Evolutionary conservation across 768 basidiomycete genomes (phyloP).

Genomic region (Sutorius australiensis): DNA sequence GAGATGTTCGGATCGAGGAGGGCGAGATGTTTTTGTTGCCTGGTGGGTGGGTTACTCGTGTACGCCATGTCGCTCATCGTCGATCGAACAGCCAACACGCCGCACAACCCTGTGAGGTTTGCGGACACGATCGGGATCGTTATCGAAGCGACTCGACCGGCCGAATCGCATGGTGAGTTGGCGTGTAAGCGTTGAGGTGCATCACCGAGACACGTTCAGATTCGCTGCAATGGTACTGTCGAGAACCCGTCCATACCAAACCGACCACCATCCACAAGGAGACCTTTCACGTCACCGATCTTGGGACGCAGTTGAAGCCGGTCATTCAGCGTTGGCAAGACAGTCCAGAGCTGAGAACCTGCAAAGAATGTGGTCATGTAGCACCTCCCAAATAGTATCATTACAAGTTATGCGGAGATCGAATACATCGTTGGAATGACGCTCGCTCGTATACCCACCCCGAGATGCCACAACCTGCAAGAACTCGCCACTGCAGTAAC

Average conservation of each 20-base stretch:
- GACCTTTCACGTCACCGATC: conserved; percentile 80
- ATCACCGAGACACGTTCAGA: conserved; percentile 45
- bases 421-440: conserved; percentile 8
- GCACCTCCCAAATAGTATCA: conserved; percentile 46
- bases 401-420: conserved; percentile 10
- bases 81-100: conserved; percentile 73
- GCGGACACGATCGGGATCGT: conserved; percentile 90
- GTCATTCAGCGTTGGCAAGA: conserved; percentile 83
- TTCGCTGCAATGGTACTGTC: conserved; percentile 91
- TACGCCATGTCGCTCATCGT: background rate
- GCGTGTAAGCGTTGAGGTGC: background rate
- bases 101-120: conserved; percentile 92
- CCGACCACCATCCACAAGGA: conserved; percentile 84
- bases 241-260: conserved; percentile 49
- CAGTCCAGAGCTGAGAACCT: conserved; percentile 60
- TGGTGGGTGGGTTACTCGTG: conserved; percentile 43
- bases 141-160: conserved; percentile 79
- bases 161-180: conserved; percentile 62
- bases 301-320: conserved; percentile 92
- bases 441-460: conserved; percentile 19
- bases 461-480: conserved; percentile 42
- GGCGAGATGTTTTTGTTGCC: conserved; percentile 97
- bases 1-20: conserved; percentile 86
- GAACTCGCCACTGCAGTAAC: conserved; percentile 40
- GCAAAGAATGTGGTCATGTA: conserved; percentile 63